A percentile compares a stretch with the other conserved stretches of the same genome.
phyloP scores from a whole-genome alignment of 2,329 filamentous ascomycete genomes.

The Rhynchosporium secalis region DNA sequence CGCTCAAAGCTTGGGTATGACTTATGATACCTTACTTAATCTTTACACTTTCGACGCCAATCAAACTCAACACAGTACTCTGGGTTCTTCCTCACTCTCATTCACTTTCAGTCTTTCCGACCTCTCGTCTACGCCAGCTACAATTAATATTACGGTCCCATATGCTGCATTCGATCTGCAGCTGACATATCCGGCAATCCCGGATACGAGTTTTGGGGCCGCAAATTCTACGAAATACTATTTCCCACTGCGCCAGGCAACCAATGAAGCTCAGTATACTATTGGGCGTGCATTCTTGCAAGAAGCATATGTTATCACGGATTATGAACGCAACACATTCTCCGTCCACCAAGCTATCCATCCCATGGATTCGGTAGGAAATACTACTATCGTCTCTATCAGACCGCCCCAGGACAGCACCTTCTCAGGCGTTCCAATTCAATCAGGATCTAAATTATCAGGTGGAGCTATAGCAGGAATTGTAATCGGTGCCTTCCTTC shows the following conservation, averaged over 20 bases:
- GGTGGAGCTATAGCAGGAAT: constrained; percentile 34
- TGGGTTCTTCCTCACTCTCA: constrained; percentile 46
- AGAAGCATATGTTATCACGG: constrained; percentile 41
- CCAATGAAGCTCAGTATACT: constrained; percentile 37
- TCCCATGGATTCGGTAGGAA: constrained; percentile 29
- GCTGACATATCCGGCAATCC: constrained; percentile 34
- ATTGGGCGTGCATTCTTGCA: constrained; percentile 41
- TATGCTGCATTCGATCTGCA: constrained; percentile 40
- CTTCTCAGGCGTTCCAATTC: constrained; percentile 32
- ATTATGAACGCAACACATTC: constrained; percentile 40
- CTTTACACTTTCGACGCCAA: constrained; percentile 64
- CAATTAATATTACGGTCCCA: constrained; percentile 42
- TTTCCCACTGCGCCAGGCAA: constrained; percentile 38
- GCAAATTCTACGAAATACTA: constrained; percentile 42
- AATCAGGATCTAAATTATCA: constrained; percentile 10
- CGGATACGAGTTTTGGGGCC: constrained; percentile 49
- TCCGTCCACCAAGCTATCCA: constrained; percentile 39
- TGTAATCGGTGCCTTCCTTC: constrained; percentile 26
- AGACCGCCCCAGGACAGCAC: constrained; percentile 24
- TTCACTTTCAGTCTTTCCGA: constrained; percentile 60
- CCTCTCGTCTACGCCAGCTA: constrained; percentile 44
- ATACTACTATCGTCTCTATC: constrained; percentile 33
- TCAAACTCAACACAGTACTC: constrained; percentile 51
- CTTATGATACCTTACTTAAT: constrained; percentile 62
- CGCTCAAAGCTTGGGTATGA: constrained; percentile 62